Percentiles rank a stretch among this genome's conserved stretches.
These are phyloP conservation scores for Alternaria sp. DNA, from an alignment of 2,329 filamentous ascomycete species.

Conservation along the genomic window DNA sequence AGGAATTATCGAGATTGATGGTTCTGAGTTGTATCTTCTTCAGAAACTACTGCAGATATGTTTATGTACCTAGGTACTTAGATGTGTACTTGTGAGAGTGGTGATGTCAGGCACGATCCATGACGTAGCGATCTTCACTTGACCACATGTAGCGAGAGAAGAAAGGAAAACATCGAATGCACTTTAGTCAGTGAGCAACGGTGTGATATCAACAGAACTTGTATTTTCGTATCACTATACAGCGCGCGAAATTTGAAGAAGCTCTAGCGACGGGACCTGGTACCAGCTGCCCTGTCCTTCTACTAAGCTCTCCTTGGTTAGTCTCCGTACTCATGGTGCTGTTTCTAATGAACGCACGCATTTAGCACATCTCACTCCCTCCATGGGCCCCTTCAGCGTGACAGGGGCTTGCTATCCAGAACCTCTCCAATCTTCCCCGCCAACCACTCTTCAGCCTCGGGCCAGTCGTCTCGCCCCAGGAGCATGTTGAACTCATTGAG, in stretches of 20 bases:
- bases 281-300: not conserved
- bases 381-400: not conserved
- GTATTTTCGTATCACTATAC: rapidly evolving
- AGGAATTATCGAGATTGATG: not conserved
- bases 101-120: slow-evolving; percentile 7
- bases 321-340: not conserved
- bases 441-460: not conserved
- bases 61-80: not conserved
- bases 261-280: not conserved
- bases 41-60: not conserved
- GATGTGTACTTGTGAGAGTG: not conserved
- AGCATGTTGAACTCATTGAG: not conserved
- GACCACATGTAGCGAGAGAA: not conserved
- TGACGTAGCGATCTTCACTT: slow-evolving; percentile 5
- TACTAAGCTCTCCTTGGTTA: not conserved
- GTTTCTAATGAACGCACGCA: not conserved
- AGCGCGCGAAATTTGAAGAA: not conserved
- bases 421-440: not conserved
- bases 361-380: not conserved
- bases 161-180: not conserved
- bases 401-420: not conserved
- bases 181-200: not conserved
- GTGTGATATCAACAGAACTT: not conserved
- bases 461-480: not conserved
- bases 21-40: not conserved